Conservation (phyloP, 768 basidiomycete genomes). For the Boletus reticuloceps region DNA sequence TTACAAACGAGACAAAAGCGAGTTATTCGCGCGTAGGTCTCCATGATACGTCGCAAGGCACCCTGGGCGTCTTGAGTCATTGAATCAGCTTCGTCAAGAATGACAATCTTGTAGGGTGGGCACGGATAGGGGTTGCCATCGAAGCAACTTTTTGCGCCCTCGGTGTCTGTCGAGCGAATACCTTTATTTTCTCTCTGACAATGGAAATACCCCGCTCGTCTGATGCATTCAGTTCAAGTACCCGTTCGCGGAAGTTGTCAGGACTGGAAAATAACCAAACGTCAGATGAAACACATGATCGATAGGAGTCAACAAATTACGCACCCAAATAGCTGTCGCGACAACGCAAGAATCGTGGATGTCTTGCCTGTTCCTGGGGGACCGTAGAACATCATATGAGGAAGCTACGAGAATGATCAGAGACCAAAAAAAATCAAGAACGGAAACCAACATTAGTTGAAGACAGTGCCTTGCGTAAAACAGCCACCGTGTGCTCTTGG, state of each 20-base stretch:
- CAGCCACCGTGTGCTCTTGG: conserved; percentile 94
- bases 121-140: conserved; percentile 85
- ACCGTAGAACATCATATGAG: conserved; percentile 99
- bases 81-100: conserved; percentile 97
- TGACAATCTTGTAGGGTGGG: conserved; percentile 98
- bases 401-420: conserved; percentile 59
- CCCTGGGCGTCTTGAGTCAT: conserved; percentile 99
- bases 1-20: conserved; percentile 98
- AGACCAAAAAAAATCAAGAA: background rate
- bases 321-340: conserved; percentile 93
- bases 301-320: conserved; percentile 18
- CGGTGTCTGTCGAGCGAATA: conserved; percentile 91
- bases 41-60: conserved; percentile 97
- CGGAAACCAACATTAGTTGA: conserved; percentile 76
- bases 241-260: conserved; percentile 88
- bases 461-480: conserved; percentile 84
- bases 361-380: conserved; percentile 99
- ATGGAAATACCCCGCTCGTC: conserved; percentile 97
- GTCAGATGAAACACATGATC: background rate
- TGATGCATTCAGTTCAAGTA: conserved; percentile 96
- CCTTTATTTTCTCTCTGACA: conserved; percentile 98
- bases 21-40: conserved; percentile 95
- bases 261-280: conserved; percentile 52
- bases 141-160: conserved; percentile 72
- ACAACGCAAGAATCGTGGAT: conserved; percentile 92